Evolutionary conservation across 306 rosid genomes (phyloP).

Genomic region (Cucurbita argyrosperma): DNA sequence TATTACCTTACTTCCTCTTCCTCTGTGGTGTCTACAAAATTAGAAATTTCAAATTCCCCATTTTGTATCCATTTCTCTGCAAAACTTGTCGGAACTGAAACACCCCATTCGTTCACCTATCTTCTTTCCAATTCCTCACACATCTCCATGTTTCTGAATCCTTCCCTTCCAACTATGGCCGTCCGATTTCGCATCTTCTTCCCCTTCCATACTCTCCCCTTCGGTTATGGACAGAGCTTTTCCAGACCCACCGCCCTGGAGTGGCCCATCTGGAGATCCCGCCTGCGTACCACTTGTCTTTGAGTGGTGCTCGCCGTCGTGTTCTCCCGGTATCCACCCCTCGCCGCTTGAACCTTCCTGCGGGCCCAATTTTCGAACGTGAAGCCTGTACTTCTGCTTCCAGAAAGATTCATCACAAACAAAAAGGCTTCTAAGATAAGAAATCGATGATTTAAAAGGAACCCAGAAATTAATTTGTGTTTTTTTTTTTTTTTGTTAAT

Average conservation of each 20-base stretch:
- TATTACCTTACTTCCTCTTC: conserved; percentile 7
- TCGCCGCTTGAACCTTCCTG: conserved; percentile 11
- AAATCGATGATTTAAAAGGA: neutral
- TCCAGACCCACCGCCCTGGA: conserved; percentile 26
- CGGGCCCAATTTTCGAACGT: conserved; percentile 40
- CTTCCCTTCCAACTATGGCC: conserved; percentile 53
- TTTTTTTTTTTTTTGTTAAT: neutral
- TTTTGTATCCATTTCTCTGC: conserved; percentile 4
- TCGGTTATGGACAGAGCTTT: conserved; percentile 44
- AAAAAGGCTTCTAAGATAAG: neutral
- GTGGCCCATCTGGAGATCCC: conserved; percentile 69
- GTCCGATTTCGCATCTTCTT: conserved; percentile 68
- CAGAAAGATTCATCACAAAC: neutral
- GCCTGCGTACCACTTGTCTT: conserved; percentile 31
- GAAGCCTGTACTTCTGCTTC: conserved; percentile 79
- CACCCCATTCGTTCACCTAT: neutral
- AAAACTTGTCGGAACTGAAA: neutral
- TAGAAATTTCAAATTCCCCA: conserved; percentile 5
- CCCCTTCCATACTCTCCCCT: conserved; percentile 40
- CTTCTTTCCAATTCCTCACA: neutral
- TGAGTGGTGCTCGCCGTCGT: conserved; percentile 27
- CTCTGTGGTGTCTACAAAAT: conserved; percentile 1
- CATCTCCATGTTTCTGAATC: conserved; percentile 21
- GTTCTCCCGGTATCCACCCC: conserved; percentile 27
- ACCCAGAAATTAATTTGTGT: neutral